Base-by-base conservation (phyloP, 495 filamentous ascomycete species). In the Lophium mytilinum region DNA sequence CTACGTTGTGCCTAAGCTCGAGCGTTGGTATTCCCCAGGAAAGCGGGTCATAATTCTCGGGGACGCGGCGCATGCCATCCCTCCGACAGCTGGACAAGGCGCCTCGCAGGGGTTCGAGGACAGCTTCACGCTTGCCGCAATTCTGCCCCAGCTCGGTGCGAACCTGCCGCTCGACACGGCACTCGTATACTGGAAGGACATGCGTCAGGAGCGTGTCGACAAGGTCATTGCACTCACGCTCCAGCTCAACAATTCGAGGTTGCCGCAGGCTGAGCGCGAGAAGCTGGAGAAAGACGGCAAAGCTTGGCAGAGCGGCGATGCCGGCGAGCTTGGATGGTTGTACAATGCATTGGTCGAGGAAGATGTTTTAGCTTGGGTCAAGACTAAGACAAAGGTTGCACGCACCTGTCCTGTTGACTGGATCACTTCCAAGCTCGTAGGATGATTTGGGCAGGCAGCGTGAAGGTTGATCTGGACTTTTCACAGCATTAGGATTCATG, bases 171-270 rank as follows among this genome's bases (percentile, higher is more conserved):
- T 36, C 47, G 51, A 7, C 10, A 19, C 35, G 1, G 61, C 57
- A 0, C 37, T 72, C 49, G 61, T 64, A 48, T 35, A 56, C 1
- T 73, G 70, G 72, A 68, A 75, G 45, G 18, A 30, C 0, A 67
- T 61, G n/a, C 54, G 71, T 9, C 68, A 73, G 53, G 68, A 63
- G 17, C 47, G 70, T 7, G 50, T 69, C 21, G 70, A 72, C 24
- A 55, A 57, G 21, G 58, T 75, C 5, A 34, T 72, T 35, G 62
- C 63, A 34, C 52, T 75, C 6, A 73, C 69, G 39, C 47, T 33
- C 0, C 58, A 66, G 54, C 69, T 75, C 56, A 69, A 69, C 48
- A 71, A 64, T 15, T 62, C 65, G 6, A 53, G 72, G 15, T 50
- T 74, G 69, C 67, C 73, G 10, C 62, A 58, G 46, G 78, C 40